Conservation (phyloP, 1,284 basidiomycete species). For the Papiliotrema laurentii region DNA sequence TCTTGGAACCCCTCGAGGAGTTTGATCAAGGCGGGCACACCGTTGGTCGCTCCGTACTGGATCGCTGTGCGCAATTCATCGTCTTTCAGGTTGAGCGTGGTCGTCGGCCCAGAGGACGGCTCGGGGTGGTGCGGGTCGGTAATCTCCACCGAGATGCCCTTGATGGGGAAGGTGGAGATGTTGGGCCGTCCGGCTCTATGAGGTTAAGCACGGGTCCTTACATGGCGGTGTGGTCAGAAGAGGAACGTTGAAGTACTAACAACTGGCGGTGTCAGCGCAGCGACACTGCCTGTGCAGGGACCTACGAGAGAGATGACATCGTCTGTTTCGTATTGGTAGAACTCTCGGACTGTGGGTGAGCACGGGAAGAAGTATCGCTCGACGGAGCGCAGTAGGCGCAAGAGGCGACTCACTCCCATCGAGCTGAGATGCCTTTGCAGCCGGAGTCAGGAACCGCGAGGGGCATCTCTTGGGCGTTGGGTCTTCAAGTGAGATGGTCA, state of each 20-base stretch:
- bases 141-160: conserved; percentile 21
- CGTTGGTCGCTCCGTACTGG: conserved; percentile 74
- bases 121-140: conserved; percentile 32
- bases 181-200: conserved; percentile 65
- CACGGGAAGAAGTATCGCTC: background rate
- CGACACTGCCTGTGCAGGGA: background rate
- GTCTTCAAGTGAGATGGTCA: background rate
- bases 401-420: conserved; percentile 1
- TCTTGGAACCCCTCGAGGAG: conserved; percentile 69
- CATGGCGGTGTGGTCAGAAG: background rate
- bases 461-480: background rate
- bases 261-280: background rate
- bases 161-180: conserved; percentile 82
- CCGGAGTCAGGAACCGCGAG: background rate
- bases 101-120: conserved; percentile 55
- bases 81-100: conserved; percentile 53
- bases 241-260: background rate
- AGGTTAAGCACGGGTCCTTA: background rate
- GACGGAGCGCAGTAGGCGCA: background rate
- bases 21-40: conserved; percentile 59
- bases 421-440: background rate
- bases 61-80: conserved; percentile 60
- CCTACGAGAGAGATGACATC: background rate
- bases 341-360: background rate
- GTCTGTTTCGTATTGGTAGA: background rate